A percentile compares a stretch with the other conserved stretches of the same genome.
Evolutionary conservation across 768 basidiomycete genomes (phyloP).

Genomic region (Neoboletus magnificus): DNA sequence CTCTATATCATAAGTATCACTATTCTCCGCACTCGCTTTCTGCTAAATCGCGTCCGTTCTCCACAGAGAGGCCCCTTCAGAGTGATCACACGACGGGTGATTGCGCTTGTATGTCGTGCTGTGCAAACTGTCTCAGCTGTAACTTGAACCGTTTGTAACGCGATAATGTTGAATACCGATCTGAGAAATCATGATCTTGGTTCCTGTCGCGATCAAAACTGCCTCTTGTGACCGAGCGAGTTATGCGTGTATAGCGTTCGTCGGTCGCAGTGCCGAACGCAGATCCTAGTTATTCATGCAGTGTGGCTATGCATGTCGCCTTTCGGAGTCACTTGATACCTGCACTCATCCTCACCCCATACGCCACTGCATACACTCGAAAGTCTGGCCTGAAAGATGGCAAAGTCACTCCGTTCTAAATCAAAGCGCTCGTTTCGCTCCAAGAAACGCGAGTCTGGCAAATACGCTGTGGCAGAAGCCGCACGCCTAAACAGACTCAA

Average conservation of each 20-base stretch:
- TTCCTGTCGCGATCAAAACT: background rate
- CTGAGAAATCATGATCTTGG: conserved; percentile 2
- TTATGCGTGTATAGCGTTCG: background rate
- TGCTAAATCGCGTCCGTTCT: conserved; percentile 25
- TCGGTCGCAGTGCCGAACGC: no score
- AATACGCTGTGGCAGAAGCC: conserved; percentile 75
- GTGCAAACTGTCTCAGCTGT: conserved; percentile 8
- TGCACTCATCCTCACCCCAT: background rate
- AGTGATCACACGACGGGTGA: conserved; percentile 22
- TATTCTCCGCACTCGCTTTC: background rate
- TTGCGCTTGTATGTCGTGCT: background rate
- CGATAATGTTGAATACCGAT: conserved; percentile 4
- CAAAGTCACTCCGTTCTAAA: conserved; percentile 82
- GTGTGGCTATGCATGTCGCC: conserved; percentile 10
- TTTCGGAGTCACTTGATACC: background rate
- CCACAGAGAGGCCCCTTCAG: conserved; percentile 74
- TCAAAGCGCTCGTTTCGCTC: conserved; percentile 73
- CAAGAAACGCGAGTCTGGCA: conserved; percentile 70
- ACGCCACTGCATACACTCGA: background rate
- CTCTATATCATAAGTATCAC: conserved; percentile 85
- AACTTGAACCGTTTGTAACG: conserved; percentile 3
- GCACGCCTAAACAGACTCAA: conserved; percentile 73
- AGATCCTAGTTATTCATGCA: no score
- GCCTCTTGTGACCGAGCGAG: background rate
- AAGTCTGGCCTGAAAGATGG: conserved; percentile 41